Evolutionary conservation across 164 flowering plant genomes (phyloP).

Genomic region (Vitis rotundifolia): DNA sequence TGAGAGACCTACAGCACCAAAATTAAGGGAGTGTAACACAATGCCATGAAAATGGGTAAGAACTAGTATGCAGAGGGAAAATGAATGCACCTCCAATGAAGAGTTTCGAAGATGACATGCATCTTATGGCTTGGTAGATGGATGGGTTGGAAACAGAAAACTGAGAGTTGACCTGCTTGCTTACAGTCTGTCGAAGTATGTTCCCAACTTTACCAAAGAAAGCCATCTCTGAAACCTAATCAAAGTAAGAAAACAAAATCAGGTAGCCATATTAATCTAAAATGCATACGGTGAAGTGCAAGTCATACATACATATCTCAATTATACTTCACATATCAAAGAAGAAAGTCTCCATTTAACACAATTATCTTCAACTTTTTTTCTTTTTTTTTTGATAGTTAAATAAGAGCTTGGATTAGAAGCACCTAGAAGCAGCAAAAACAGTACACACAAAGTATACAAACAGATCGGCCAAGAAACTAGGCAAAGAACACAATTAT

Average conservation of each 20-base stretch:
- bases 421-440: no score
- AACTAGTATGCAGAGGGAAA: background rate
- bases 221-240: constrained; percentile 43
- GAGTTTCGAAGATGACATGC: constrained; percentile 59
- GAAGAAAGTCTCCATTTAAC: no score
- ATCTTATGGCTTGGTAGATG: constrained; percentile 48
- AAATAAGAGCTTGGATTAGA: no score
- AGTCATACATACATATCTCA: no score
- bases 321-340: no score
- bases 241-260: background rate
- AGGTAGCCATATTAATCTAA: no score
- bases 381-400: no score
- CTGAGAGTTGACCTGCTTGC: constrained; percentile 28
- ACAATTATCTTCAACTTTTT: no score
- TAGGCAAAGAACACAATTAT: no score
- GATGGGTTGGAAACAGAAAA: constrained; percentile 35
- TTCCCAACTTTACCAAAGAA: constrained; percentile 51
- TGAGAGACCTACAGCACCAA: constrained; percentile 43
- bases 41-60: background rate
- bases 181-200: constrained; percentile 37
- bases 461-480: no score
- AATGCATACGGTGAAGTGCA: no score
- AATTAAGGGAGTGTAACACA: background rate
- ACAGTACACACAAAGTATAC: no score
- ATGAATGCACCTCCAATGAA: constrained; percentile 56